Base-by-base conservation (phyloP, 2,329 filamentous ascomycete genomes). In the Cladosporium sphaerospermum region DNA sequence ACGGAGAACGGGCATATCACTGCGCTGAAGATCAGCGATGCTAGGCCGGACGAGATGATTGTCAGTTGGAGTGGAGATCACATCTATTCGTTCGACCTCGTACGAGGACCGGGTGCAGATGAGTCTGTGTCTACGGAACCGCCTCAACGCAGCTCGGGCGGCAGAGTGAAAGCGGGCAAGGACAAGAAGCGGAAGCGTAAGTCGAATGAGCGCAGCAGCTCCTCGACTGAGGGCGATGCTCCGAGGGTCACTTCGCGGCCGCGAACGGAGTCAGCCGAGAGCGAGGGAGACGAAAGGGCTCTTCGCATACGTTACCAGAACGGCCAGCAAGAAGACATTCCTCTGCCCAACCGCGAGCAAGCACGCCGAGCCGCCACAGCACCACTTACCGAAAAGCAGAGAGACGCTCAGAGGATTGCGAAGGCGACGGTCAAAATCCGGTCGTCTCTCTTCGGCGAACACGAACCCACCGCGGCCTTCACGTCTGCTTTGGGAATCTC, bases 1-100 rank as follows among this genome's bases (percentile, higher is more conserved):
- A 72, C 71, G 53, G 79, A 83, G 51, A 78, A 78, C 56, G 80
- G 82, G 4, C 82, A 86, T 60, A 86, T 86, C 61, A 86, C 83
- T 2, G 82, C 83, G 13, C 85, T 82, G 68, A 86, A 85, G 67
- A 86, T 86, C 61, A 85, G 82, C 59, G 81, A 86, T 67, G 81
- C 80, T 8, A 78, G 83, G 55, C 84, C 83, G 0, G 83, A 86
- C 57, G 83, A 86, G 61, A 78, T 86, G 61, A 69, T 86, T 11
- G 83, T 81, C 18, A 85, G 82, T 60, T 86, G 83, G 83, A 85
- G 81, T 16, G 81, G 80, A 18, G 82, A 85, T 56, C 76, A 81
- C 57, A 82, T 86, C 47, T 68, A 68, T 67, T 80, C 79, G 59
- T 86, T 86, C 61, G 82, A 86, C 61, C 73, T 86, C 13, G 69